Percentiles rank a stretch among this genome's conserved stretches.
Conservation (phyloP, 2,329 filamentous ascomycete species). For the Amphichorda felina region DNA sequence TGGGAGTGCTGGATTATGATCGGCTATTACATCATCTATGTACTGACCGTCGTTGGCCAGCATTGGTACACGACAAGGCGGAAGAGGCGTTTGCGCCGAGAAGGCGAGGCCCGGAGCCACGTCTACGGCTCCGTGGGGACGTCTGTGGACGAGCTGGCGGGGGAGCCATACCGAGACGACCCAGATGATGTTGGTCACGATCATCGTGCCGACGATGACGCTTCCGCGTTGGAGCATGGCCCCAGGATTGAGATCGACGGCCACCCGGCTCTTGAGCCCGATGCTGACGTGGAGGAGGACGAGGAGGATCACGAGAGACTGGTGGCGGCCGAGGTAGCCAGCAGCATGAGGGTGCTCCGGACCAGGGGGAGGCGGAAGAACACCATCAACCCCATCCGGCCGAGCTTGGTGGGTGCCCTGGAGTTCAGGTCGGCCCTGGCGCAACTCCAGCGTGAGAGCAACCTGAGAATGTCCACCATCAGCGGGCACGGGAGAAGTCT, state of each 20-base stretch:
- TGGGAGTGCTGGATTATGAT: conserved; percentile 94
- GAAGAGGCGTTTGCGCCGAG: conserved; percentile 47
- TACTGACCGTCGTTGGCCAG: conserved; percentile 78
- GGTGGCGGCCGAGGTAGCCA: conserved; percentile 72
- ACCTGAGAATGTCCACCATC: conserved; percentile 59
- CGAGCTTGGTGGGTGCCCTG: conserved; percentile 83
- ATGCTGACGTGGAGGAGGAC: conserved; percentile 23
- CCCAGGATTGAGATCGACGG: conserved; percentile 35
- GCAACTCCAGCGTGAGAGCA: conserved; percentile 74
- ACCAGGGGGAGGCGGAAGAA: conserved; percentile 53
- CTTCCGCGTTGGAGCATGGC: conserved; percentile 30
- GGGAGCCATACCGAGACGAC: conserved; percentile 52
- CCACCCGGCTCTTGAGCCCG: conserved; percentile 5
- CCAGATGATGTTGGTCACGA: conserved; percentile 21
- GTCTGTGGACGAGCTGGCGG: conserved; percentile 38
- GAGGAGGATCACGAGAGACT: conserved; percentile 47
- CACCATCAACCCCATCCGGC: conserved; percentile 76
- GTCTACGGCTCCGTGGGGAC: conserved; percentile 46
- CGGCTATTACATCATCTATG: conserved; percentile 81
- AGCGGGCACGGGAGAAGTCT: conserved; percentile 50
- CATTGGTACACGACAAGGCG: conserved; percentile 71
- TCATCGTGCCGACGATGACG: conserved; percentile 10
- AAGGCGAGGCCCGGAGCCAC: conserved; percentile 63
- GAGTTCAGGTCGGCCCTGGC: conserved; percentile 87
- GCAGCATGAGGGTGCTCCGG: conserved; percentile 81